These are phyloP conservation scores for Persicaria maculosa DNA, from an alignment of 148 eudicot species.

Conservation along the genomic window DNA sequence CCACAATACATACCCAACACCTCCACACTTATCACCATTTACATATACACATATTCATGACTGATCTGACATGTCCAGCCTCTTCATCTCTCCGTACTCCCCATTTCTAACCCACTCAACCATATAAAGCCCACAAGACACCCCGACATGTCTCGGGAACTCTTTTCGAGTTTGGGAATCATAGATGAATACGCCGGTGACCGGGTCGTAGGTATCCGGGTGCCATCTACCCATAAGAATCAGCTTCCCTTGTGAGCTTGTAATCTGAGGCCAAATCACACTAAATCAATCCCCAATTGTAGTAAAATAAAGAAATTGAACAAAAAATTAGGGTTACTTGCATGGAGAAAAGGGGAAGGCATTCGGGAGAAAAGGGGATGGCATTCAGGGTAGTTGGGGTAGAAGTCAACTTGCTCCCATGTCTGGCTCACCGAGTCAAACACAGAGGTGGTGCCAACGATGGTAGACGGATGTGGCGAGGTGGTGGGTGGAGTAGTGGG, in stretches of 20 bases:
- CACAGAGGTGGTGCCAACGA: conserved; percentile 28
- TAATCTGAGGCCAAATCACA: neutral
- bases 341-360: too few relatives aligned
- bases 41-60: too few relatives aligned
- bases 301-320: neutral
- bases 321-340: neutral
- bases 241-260: conserved; percentile 55
- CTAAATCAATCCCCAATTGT: neutral
- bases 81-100: too few relatives aligned
- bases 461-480: conserved; percentile 22
- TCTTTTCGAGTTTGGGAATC: conserved; percentile 46
- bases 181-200: conserved; percentile 45
- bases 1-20: too few relatives aligned
- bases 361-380: conserved; percentile 62
- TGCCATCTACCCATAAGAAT: conserved; percentile 71
- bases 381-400: conserved; percentile 45
- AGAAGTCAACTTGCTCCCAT: conserved; percentile 55
- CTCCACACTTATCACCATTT: neutral
- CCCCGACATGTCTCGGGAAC: conserved; percentile 54
- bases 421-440: conserved; percentile 32
- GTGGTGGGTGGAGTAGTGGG: conserved; percentile 36
- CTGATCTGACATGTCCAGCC: too few relatives aligned
- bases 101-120: conserved; percentile 24
- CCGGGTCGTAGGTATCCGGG: conserved; percentile 50
- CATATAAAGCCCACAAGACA: conserved; percentile 29